Evolutionary conservation across 495 filamentous ascomycete species (phyloP).

Genomic region (Talaromyces borbonicus): DNA sequence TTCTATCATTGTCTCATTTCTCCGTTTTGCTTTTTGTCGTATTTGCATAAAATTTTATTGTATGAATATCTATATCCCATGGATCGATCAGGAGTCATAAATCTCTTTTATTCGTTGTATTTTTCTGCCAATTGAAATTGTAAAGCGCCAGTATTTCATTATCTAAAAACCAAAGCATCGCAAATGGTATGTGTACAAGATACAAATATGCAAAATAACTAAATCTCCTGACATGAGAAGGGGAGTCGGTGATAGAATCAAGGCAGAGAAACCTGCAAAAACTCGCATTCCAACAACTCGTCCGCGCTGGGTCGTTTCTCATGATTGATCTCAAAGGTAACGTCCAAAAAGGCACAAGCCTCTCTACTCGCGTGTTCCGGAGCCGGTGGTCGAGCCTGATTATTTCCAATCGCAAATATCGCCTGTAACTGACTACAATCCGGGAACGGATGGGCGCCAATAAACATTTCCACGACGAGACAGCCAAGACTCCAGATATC

Average conservation of each 20-base stretch:
- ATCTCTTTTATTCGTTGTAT: too few relatives aligned
- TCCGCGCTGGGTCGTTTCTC: conserved; percentile 85
- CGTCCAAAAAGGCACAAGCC: conserved; percentile 71
- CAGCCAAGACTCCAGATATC: conserved; percentile 98
- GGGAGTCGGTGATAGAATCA: too few relatives aligned
- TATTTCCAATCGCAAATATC: conserved; percentile 94
- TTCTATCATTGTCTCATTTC: not conserved
- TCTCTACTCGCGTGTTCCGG: conserved; percentile 79
- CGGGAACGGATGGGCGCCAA: conserved; percentile 89
- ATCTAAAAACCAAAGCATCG: too few relatives aligned
- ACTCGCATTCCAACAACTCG: conserved; percentile 72
- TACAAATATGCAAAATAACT: conserved; percentile 7
- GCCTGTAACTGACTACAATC: conserved; percentile 95
- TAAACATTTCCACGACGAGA: conserved; percentile 98
- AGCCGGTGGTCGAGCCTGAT: conserved; percentile 78
- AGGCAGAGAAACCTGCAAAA: conserved; percentile 55
- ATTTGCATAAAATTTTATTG: too few relatives aligned
- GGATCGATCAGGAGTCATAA: too few relatives aligned
- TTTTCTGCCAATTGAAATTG: too few relatives aligned
- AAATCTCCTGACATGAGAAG: too few relatives aligned
- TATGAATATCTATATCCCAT: too few relatives aligned
- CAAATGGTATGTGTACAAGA: too few relatives aligned
- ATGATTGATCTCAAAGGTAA: conserved; percentile 93
- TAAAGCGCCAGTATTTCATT: too few relatives aligned
- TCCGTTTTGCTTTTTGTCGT: not conserved